Percentiles rank a stretch among this genome's conserved stretches.
Conservation (phyloP, 306 rosid species). For the Alnus rubra region DNA sequence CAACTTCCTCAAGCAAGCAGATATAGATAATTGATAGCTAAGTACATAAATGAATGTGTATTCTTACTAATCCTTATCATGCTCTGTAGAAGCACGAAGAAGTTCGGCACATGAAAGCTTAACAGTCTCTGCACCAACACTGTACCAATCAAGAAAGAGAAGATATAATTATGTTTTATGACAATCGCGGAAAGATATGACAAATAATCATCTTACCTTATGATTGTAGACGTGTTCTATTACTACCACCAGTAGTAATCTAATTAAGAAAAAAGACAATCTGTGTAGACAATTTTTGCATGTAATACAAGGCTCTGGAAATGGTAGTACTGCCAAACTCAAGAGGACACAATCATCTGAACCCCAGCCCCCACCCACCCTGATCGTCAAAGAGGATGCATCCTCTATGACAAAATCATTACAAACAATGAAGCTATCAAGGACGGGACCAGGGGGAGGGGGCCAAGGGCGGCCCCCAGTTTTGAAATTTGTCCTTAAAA, state of each 20-base stretch:
- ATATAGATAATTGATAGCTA: not conserved
- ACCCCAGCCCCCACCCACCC: not conserved
- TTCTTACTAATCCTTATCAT: conserved; percentile 28
- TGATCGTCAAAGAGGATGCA: not conserved
- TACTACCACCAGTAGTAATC: not conserved
- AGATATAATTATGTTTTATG: not conserved
- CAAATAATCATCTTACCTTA: not conserved
- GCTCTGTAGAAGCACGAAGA: conserved; percentile 14
- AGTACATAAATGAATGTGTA: not conserved
- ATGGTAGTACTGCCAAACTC: not conserved
- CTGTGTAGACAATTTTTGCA: not conserved
- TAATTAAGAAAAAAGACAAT: not conserved
- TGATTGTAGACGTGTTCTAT: not conserved
- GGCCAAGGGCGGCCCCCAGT: too few species aligned
- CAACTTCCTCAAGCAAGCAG: not conserved
- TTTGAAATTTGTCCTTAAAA: too few species aligned
- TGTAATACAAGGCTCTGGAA: not conserved
- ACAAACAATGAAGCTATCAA: not conserved
- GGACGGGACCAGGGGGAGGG: too few species aligned
- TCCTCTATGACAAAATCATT: not conserved
- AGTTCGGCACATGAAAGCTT: conserved; percentile 28
- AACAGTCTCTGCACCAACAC: conserved; percentile 31
- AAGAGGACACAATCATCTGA: not conserved
- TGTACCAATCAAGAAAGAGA: conserved; percentile 16
- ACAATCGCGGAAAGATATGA: too few species aligned